phyloP scores from a whole-genome alignment of 257 asterid genomes.

The Hygrophila difformis region DNA sequence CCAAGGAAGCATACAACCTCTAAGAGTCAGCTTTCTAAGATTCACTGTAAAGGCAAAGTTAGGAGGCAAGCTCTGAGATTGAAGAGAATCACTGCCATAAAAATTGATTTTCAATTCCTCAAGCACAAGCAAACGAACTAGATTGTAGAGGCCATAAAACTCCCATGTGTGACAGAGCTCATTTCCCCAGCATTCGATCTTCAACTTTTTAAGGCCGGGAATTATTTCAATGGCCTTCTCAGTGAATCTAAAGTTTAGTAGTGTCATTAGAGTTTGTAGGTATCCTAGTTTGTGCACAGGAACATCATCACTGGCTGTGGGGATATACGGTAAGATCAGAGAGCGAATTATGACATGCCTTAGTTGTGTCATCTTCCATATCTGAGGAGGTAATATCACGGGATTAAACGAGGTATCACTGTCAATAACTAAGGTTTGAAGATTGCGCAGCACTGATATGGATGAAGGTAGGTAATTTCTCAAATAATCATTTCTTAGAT shows the following conservation, averaged over 20 bases:
- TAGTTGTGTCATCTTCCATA: not conserved
- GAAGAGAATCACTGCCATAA: too few relatives aligned
- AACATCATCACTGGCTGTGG: not conserved
- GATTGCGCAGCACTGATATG: too few relatives aligned
- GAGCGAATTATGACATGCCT: not conserved
- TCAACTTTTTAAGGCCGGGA: conserved; percentile 9
- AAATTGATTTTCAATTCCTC: not conserved
- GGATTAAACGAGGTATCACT: too few relatives aligned
- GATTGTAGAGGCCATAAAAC: not conserved
- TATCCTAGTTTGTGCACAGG: not conserved
- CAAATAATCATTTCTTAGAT: too few relatives aligned
- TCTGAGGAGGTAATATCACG: not conserved
- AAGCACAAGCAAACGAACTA: not conserved
- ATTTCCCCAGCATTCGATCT: not conserved
- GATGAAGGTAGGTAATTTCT: too few relatives aligned
- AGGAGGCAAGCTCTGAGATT: too few relatives aligned
- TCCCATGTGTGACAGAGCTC: not conserved
- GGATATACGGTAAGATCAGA: not conserved
- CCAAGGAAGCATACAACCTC: not conserved
- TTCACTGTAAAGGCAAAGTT: not conserved
- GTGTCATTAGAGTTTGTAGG: not conserved
- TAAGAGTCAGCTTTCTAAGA: not conserved
- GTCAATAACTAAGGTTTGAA: not conserved
- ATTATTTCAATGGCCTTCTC: not conserved
- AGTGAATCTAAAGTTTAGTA: not conserved